Conservation (phyloP, 73 alveolate genomes). For the Loxodes magnus region DNA sequence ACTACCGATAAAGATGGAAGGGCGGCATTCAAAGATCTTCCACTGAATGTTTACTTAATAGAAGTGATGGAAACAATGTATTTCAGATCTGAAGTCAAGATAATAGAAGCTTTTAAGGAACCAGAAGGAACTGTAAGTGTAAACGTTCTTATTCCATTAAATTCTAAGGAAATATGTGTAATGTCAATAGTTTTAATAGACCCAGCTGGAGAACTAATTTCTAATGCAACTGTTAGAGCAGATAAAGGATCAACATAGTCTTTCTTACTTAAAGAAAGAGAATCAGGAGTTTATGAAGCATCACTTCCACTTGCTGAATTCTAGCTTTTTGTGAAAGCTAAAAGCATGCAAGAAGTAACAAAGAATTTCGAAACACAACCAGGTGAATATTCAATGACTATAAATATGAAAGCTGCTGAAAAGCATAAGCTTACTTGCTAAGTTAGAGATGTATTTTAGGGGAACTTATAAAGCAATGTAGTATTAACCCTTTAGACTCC, state of each 20-base stretch:
- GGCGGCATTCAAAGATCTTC: conserved; percentile 5
- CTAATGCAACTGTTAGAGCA: conserved; percentile 3
- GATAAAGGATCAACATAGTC: not conserved
- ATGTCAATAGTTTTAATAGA: conserved; percentile 4
- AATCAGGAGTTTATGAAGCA: conserved; percentile 2
- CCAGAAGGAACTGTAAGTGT: not conserved
- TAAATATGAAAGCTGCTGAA: not conserved
- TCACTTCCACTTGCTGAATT: not conserved
- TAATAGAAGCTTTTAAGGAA: conserved; percentile 7
- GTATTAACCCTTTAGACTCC: not conserved
- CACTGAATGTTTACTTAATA: conserved; percentile 15
- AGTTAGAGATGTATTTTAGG: not conserved
- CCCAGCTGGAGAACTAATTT: not conserved
- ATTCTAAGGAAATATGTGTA: not conserved
- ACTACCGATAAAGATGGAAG: conserved; percentile 11
- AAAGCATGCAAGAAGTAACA: not conserved
- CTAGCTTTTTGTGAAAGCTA: not conserved
- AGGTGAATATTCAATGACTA: conserved; percentile 1
- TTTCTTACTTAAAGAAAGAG: not conserved
- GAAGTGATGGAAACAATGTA: conserved; percentile 13
- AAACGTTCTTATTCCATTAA: not conserved
- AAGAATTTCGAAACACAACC: not conserved
- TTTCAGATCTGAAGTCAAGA: not conserved
- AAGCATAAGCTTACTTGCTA: not conserved
- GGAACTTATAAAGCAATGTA: not conserved